Base-by-base conservation (phyloP, 352 stramenopile species). In the Pythium rishiriense region DNA sequence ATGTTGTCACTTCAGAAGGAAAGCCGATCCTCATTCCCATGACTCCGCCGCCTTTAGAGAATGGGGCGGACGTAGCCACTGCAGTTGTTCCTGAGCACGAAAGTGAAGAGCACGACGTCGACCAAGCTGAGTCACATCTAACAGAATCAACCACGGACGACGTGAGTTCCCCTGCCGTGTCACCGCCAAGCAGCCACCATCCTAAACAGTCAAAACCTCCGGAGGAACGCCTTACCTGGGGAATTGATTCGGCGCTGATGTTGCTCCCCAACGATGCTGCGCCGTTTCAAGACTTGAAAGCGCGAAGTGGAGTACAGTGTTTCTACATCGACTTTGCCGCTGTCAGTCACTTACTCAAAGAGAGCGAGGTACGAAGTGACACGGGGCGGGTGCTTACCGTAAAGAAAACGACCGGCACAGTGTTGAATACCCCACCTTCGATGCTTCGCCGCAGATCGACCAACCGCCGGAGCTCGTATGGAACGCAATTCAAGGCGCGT, bases 251-350 rank as follows among this genome's bases (percentile, higher is more conserved):
- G 54, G 26, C 42, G 68, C 14, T 74, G 72, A 45, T 63, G 29
- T 12, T 71, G 9, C 50, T 71, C 9, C 50, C 64, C 0, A 24
- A 55, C 31, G 31, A 48, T 3, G 12, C 49, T 21, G n/a, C 51
- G 2, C 25, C 29, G 4, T 74, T 74, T 22, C 25, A 66, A n/a
- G 70, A 75, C 43, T 42, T 80, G 31, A 65, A 80, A 60, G 81
- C 81, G 11, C 57, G 69, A 2, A 77, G 73, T 12, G 68, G 63
- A 10, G 77, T 85, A 15, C 77, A 87, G 47, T 90, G 81, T 26
- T 88, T 82, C 53, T 88, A 78, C 58, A 64, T 90, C 17, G 79
- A 86, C 24, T 50, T 70, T 45, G 85, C 50, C 58, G 52, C 47
- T 51, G 71, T 66, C 48, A 70, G 25, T 45, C 65, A 62, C 22